Evolutionary conservation across 2,329 filamentous ascomycete genomes (phyloP).

Genomic region (Ophiostoma pallidulum): DNA sequence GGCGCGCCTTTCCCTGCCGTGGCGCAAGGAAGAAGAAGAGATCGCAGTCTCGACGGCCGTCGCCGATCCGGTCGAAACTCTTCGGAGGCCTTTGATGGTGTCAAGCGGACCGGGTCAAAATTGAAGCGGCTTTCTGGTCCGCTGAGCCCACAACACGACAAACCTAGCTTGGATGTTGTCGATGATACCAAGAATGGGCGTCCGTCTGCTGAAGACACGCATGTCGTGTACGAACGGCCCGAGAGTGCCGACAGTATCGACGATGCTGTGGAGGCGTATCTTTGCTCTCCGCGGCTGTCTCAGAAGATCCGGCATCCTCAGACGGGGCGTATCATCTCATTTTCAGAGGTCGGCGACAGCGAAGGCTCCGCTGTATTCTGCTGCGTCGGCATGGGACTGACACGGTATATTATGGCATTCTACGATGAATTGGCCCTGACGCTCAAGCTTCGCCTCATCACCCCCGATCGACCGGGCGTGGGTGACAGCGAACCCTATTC

Average conservation of each 20-base stretch:
- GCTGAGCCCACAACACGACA: constrained; percentile 34
- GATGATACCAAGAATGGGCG: constrained; percentile 26
- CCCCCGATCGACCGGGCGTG: constrained; percentile 86
- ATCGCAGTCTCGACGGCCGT: constrained; percentile 36
- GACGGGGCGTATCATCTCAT: constrained; percentile 81
- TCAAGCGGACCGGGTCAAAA: constrained; percentile 48
- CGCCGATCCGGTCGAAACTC: constrained; percentile 40
- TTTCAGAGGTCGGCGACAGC: constrained; percentile 91
- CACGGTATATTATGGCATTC: constrained; percentile 90
- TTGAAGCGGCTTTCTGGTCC: constrained; percentile 49
- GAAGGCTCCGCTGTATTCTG: constrained; percentile 89
- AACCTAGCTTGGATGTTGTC: constrained; percentile 13
- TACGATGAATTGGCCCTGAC: constrained; percentile 92
- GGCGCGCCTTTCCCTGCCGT: constrained; percentile 63
- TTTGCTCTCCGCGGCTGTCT: constrained; percentile 73
- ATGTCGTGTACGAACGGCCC: constrained; percentile 58
- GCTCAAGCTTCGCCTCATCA: constrained; percentile 81
- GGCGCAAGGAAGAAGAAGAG: constrained; percentile 48
- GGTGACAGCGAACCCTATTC: constrained; percentile 82
- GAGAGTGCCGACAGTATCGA: constrained; percentile 80
- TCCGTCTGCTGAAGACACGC: constrained; percentile 13
- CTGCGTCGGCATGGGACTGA: constrained; percentile 96
- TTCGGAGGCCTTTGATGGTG: constrained; percentile 36
- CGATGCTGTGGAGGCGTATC: constrained; percentile 74
- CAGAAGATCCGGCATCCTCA: constrained; percentile 82